Base-by-base conservation (phyloP, 768 basidiomycete genomes). In the Termitomyces sp. region DNA sequence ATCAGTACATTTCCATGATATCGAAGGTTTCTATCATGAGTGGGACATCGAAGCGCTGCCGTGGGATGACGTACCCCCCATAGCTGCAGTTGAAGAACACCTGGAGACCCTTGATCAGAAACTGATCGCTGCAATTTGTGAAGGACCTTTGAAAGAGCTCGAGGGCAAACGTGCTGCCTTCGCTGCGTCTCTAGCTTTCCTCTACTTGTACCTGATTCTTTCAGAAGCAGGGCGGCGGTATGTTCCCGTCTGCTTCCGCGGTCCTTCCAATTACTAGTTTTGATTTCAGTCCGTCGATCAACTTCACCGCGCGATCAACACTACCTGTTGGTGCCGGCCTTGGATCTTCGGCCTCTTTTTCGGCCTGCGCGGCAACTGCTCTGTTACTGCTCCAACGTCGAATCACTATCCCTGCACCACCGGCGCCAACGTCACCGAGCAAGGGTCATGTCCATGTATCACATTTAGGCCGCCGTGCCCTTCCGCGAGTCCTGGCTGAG, bases 281-380 rank as follows among this genome's bases (percentile, higher is more conserved):
- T 38, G 21, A 51, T 45, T 46, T 35, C 58, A 94, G 93, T 54
- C 88, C 87, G 10, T 78, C 85, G 0, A 82, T 93, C 69, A 84
- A 87, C 60, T 88, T 96, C 67, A 78, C 85, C 22, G 82, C 87
- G 38, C 91, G 96, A 45, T 87, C 93, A 34, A 90, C 92, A 22
- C 80, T 98, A 5, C 97, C 97, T 28, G 86, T 98, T 55, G 89
- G 92, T 8, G 97, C 97, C 15, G 97, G 97, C 45, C 85, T 98
- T 47, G 97, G 97, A 22, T 98, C 96, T 12, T 97, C 94, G 21
- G 97, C 97, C 7, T 93, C 97, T 22, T 98, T 88, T 74, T 98
- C 95, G 3, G 83, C 86, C 19, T 97, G 95, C 66, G 74, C 88
- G 44, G 85, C 93, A 10, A 85, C 90, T 1, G 76, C 90, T 5